Evolutionary conservation across 1,139 yeast species (phyloP), one percentile per base, ranked within the genome.

Genomic region (Arxiozyma bovina): DNA sequence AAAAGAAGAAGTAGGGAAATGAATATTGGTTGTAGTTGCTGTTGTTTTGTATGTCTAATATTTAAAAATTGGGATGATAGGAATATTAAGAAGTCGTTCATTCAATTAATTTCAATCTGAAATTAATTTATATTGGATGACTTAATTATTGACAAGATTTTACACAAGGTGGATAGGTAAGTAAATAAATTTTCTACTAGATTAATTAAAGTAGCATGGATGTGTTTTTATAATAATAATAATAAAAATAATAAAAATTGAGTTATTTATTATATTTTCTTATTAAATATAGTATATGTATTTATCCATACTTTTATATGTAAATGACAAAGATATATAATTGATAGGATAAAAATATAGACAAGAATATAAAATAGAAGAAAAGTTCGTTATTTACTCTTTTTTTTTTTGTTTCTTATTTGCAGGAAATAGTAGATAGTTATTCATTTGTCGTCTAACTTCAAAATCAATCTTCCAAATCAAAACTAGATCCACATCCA

Each of bases 401-500:
- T 27, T 5, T 7, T 30, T 30, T 30, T 30, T 30, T 8, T 30
- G 15, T 8, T 30, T 30, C 15, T 12, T 30, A 5, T 5, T 30
- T 30, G 38, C 11, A 30, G 3, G 15, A 5, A 30, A 30, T 30
- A 12, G 15, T 30, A 30, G 15, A 7, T 23, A 23, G 27, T 23
- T 15, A 12, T 34, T 34, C 40, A 34, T 12, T 34, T 34, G 40
- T 34, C 20, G 34, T 12, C 17, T 21, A 15, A 17, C 23, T 8
- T 7, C 11, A 27, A 18, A 9, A 34, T n/a, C n/a, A 15, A 17
- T 47, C 43, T 12, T 65, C 69, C 15, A 91, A 82, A 68, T 91
- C 96, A 71, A 93, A 93, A 55, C 96, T 88, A 23, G 96, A 80
- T 0, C 99, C 99, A 72, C 99, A 93, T 0, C 99, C 99, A 73